These are phyloP conservation scores for Corynascus novoguineensis DNA, from an alignment of 495 filamentous ascomycete genomes.

Conservation along the genomic window DNA sequence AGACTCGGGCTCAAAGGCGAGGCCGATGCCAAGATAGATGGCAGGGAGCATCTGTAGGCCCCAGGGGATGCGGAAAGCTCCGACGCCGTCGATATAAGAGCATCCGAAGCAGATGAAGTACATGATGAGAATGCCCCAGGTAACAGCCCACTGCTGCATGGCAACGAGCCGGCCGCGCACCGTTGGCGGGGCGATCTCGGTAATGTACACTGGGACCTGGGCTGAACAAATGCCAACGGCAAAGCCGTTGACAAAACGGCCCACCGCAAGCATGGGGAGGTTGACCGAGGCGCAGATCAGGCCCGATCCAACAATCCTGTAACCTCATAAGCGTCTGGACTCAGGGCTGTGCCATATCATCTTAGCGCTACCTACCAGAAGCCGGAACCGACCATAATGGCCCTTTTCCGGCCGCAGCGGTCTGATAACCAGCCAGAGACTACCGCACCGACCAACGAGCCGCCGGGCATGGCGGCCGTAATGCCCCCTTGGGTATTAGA, in stretches of 20 bases:
- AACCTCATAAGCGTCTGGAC: not conserved
- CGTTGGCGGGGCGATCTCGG: conserved; percentile 62
- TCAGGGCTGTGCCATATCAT: not conserved
- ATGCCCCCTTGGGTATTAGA: conserved; percentile 53
- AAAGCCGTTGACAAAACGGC: conserved; percentile 72
- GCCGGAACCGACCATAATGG: conserved; percentile 58
- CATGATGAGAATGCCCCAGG: conserved; percentile 78
- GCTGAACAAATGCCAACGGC: conserved; percentile 73
- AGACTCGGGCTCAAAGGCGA: conserved; percentile 66
- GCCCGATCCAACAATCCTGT: conserved; percentile 54
- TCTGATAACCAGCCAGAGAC: conserved; percentile 64
- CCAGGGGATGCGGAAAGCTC: conserved; percentile 70
- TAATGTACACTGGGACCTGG: conserved; percentile 74
- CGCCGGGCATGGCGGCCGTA: conserved; percentile 66
- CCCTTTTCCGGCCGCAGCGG: conserved; percentile 57
- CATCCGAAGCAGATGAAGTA: conserved; percentile 69
- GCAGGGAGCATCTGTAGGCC: conserved; percentile 71
- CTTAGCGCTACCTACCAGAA: conserved; percentile 50
- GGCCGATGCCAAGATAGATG: conserved; percentile 54
- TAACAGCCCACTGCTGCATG: conserved; percentile 73
- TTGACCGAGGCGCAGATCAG: conserved; percentile 67
- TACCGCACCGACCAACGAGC: conserved; percentile 69
- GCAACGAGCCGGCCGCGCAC: conserved; percentile 68
- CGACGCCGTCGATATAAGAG: conserved; percentile 55
- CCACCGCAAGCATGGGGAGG: conserved; percentile 66